phyloP scores from a whole-genome alignment of 1,139 yeast genomes.

The Kurtzmaniella quercitrusa region DNA sequence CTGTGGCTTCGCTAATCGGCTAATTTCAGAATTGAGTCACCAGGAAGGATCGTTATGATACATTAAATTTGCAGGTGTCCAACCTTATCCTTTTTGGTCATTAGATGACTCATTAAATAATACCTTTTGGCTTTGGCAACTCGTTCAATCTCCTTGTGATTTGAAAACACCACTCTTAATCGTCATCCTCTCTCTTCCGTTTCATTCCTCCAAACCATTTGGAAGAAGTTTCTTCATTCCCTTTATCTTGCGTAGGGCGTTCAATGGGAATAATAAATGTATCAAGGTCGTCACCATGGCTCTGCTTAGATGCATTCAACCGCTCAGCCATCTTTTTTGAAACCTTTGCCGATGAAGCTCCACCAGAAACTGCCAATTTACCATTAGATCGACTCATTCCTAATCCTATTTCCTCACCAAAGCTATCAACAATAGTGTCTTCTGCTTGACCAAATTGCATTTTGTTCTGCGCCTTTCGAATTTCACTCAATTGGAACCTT shows the following conservation, averaged over 20 bases:
- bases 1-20: no score
- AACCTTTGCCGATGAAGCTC: constrained; percentile 45
- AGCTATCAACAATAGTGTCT: constrained; percentile 56
- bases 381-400: constrained; percentile 57
- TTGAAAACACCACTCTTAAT: background rate
- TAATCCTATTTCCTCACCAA: constrained; percentile 78
- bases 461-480: constrained; percentile 79
- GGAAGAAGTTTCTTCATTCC: background rate
- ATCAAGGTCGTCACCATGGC: constrained; percentile 4
- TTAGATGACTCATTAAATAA: no score
- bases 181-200: constrained; percentile 3
- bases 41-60: no score
- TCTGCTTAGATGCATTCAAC: constrained; percentile 18
- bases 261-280: background rate
- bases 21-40: no score
- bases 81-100: no score
- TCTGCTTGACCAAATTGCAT: constrained; percentile 79
- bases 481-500: constrained; percentile 74
- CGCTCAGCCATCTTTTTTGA: constrained; percentile 51
- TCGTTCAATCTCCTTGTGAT: background rate
- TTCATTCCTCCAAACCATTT: constrained; percentile 9
- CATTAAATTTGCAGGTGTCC: no score
- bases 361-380: constrained; percentile 5
- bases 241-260: background rate
- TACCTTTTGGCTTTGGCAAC: background rate